These are phyloP conservation scores for Phytopythium aichiense DNA, from an alignment of 352 stramenopile species.

Conservation along the genomic window DNA sequence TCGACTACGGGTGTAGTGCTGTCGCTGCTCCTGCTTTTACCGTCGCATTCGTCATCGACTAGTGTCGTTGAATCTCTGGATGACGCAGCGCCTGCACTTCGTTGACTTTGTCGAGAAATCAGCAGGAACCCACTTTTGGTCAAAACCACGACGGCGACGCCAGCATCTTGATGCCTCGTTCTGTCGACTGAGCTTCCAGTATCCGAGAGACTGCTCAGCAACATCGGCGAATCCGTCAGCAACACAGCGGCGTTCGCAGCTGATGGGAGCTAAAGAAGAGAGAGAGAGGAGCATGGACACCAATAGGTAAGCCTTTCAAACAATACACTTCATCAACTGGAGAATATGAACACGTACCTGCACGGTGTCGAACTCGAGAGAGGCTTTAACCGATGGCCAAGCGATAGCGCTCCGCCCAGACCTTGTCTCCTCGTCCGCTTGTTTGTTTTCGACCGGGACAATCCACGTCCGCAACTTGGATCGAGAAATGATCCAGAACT, in stretches of 20 bases:
- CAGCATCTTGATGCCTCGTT: too few species aligned
- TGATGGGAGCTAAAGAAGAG: conserved; percentile 10
- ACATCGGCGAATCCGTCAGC: background rate
- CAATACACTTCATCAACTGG: background rate
- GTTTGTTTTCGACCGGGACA: conserved; percentile 7
- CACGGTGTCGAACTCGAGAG: conserved; percentile 21
- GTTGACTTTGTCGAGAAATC: background rate
- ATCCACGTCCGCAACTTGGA: conserved; percentile 26
- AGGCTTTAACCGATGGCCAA: conserved; percentile 43
- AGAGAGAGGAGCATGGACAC: background rate
- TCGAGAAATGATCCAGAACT: conserved; percentile 28
- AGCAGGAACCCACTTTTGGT: background rate
- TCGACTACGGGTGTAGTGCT: background rate
- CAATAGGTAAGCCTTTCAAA: background rate
- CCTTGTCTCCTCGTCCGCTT: too few species aligned
- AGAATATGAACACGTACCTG: conserved; percentile 10
- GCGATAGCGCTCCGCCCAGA: conserved; percentile 4
- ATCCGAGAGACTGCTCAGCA: background rate
- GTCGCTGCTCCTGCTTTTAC: background rate
- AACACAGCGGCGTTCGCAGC: background rate
- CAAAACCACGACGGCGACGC: background rate
- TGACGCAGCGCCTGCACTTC: background rate
- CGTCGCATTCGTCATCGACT: background rate
- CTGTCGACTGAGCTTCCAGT: background rate
- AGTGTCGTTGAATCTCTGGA: background rate